Evolutionary conservation across 768 basidiomycete species (phyloP).

Genomic region (Trametes meyenii): DNA sequence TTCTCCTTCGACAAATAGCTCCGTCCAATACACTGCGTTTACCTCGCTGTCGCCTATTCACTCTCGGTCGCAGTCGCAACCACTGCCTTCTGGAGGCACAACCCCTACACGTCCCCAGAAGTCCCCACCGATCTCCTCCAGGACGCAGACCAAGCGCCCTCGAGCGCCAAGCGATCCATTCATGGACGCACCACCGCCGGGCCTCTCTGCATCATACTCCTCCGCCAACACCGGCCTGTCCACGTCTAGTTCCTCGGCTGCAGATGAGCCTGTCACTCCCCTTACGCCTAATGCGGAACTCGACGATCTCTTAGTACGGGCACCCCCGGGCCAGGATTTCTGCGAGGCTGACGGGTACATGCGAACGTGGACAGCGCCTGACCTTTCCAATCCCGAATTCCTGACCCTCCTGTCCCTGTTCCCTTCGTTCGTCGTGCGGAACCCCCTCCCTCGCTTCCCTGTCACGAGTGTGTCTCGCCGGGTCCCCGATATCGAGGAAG

Average conservation of each 20-base stretch:
- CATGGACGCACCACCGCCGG: slow-evolving; percentile 59
- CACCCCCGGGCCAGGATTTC: slow-evolving; percentile 36
- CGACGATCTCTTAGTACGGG: slow-evolving; percentile 31
- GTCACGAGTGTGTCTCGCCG: slow-evolving; percentile 37
- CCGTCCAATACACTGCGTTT: slow-evolving; percentile 37
- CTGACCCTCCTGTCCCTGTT: slow-evolving; percentile 70
- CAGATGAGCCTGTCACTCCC: slow-evolving; percentile 47
- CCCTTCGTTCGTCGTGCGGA: slow-evolving; percentile 73
- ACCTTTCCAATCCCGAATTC: slow-evolving; percentile 77
- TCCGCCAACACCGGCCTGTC: slow-evolving; percentile 47
- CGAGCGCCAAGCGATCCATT: slow-evolving; percentile 82
- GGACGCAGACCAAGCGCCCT: slow-evolving; percentile 59
- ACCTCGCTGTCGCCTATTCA: slow-evolving; percentile 46
- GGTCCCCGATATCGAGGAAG: slow-evolving; percentile 69
- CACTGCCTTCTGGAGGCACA: slow-evolving; percentile 42
- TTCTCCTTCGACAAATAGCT: slow-evolving; percentile 30
- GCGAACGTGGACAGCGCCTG: slow-evolving; percentile 82
- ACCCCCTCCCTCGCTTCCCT: slow-evolving; percentile 74
- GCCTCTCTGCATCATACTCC: slow-evolving; percentile 56
- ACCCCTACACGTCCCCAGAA: slow-evolving; percentile 35
- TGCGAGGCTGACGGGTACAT: slow-evolving; percentile 51
- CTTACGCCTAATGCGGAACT: slow-evolving; percentile 33
- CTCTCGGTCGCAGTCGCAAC: slow-evolving; percentile 59
- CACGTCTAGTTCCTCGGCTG: slow-evolving; percentile 37
- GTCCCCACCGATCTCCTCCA: slow-evolving; percentile 44